phyloP scores from a whole-genome alignment of 1,284 basidiomycete genomes.

The Phellinidium pouzarii region DNA sequence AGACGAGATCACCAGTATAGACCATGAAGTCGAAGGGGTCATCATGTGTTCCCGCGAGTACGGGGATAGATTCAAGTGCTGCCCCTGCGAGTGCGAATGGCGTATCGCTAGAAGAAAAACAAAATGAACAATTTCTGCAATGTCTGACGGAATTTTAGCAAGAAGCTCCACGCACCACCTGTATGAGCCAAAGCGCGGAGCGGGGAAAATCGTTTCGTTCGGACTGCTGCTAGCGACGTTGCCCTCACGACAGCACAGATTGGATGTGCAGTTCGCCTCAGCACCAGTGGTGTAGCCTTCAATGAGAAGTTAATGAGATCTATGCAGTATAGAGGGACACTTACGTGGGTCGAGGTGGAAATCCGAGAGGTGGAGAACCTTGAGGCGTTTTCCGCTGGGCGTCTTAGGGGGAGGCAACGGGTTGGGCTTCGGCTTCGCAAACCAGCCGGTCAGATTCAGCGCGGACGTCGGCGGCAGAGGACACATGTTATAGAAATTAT shows the following conservation, averaged over 20 bases:
- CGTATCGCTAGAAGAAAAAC: conserved; percentile 52
- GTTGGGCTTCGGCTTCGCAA: conserved; percentile 61
- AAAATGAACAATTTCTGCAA: not conserved
- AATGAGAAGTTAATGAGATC: not conserved
- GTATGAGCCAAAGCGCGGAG: conserved; percentile 63
- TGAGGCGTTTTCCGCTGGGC: conserved; percentile 58
- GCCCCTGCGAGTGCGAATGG: conserved; percentile 60
- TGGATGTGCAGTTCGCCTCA: conserved; percentile 69
- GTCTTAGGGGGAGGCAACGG: conserved; percentile 49
- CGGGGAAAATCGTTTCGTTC: conserved; percentile 44
- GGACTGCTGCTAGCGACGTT: conserved; percentile 47
- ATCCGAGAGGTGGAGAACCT: conserved; percentile 73
- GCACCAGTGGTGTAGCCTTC: conserved; percentile 63
- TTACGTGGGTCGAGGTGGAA: conserved; percentile 70
- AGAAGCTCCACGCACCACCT: conserved; percentile 37
- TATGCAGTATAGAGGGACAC: conserved; percentile 19
- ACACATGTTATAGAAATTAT: conserved; percentile 48
- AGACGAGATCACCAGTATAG: conserved; percentile 73
- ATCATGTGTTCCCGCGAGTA: conserved; percentile 53
- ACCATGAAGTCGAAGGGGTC: conserved; percentile 60
- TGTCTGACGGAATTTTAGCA: not conserved
- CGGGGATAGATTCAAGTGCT: conserved; percentile 62
- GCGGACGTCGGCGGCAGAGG: conserved; percentile 43
- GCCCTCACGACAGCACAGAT: conserved; percentile 64
- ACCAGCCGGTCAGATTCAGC: conserved; percentile 50